Conservation (phyloP, 2,329 filamentous ascomycete genomes). For the Rugonectria rugulosa region DNA sequence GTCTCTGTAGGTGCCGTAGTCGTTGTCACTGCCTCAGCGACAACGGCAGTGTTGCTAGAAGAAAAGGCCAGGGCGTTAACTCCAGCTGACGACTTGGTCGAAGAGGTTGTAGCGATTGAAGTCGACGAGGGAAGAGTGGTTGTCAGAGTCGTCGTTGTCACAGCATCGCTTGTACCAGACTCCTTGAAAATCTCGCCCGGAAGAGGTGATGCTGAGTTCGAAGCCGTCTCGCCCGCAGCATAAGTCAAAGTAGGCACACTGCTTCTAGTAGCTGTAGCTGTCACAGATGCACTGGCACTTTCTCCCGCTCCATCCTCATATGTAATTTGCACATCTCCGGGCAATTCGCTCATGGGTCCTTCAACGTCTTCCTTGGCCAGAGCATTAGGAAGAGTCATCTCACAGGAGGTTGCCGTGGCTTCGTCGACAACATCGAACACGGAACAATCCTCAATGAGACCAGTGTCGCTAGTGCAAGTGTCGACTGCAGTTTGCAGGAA, state of each 20-base stretch:
- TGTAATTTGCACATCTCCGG: constrained; percentile 65
- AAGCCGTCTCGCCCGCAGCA: constrained; percentile 44
- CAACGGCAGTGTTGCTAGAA: constrained; percentile 16
- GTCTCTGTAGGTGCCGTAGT: too few species aligned
- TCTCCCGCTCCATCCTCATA: constrained; percentile 36
- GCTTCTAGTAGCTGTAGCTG: constrained; percentile 14
- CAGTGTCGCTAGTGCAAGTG: constrained; percentile 75
- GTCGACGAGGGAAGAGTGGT: constrained; percentile 17
- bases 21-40: too few species aligned
- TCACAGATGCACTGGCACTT: constrained; percentile 16
- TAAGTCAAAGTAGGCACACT: constrained; percentile 44
- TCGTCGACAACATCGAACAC: constrained; percentile 76
- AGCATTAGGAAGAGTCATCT: constrained; percentile 63
- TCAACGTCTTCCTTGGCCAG: constrained; percentile 67
- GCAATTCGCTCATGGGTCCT: constrained; percentile 66
- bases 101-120: constrained; percentile 9
- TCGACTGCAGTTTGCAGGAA: constrained; percentile 81
- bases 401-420: constrained; percentile 64
- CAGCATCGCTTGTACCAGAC: constrained; percentile 27
- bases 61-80: constrained; percentile 22
- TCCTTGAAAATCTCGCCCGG: constrained; percentile 55
- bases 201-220: constrained; percentile 43
- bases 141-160: constrained; percentile 22
- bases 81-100: constrained; percentile 16
- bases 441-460: constrained; percentile 75